Evolutionary conservation across 805 yeast species (phyloP), one percentile per base, ranked within the genome.

Genomic region (Candida easanensis): DNA sequence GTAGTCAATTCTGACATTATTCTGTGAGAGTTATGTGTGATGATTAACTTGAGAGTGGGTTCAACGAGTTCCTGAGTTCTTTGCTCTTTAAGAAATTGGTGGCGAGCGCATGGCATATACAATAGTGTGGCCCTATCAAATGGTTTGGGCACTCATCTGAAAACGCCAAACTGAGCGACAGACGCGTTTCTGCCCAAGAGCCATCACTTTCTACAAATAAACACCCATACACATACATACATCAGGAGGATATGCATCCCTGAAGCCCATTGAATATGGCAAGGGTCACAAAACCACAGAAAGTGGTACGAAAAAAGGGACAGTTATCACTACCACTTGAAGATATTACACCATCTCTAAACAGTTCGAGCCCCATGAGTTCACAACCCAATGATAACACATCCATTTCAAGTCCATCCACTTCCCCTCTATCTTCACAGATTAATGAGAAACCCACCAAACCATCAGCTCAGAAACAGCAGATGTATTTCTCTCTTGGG

Each of bases 401-500:
- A 11, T 6, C 20, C 1, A 4, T 16, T 3, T 39, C 51, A 23
- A 45, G 40, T 15, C 52, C 52, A 6, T 7, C n/a, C 3, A 38
- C 55, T n/a, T 45, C 51, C 2, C 51, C 51, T 21, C 16, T 20
- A 3, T 36, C 41, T 10, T 39, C 17, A 14, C 28, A 15, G 14
- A 14, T 39, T 21, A 13, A 5, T 13, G 17, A 8, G 13, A 6
- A 7, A 7, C 5, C 17, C 4, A 16, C 36, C 14, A 26, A 33
- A 14, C 21, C 18, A 4, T 33, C 26, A 8, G 18, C 35, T 5
- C 14, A 32, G 33, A 42, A 38, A 15, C 4, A n/a, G 46, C 61
- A 56, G 30, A 33, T 52, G 15, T 28, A 39, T 9, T 47, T 57
- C 5, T 31, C 55, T 2, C 30, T 54, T 14, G 58, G 58, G 1